Evolutionary conservation across 176 grass and related monocot species (phyloP), one percentile per base, ranked within the genome.

Genomic region (Ensete glaucum): DNA sequence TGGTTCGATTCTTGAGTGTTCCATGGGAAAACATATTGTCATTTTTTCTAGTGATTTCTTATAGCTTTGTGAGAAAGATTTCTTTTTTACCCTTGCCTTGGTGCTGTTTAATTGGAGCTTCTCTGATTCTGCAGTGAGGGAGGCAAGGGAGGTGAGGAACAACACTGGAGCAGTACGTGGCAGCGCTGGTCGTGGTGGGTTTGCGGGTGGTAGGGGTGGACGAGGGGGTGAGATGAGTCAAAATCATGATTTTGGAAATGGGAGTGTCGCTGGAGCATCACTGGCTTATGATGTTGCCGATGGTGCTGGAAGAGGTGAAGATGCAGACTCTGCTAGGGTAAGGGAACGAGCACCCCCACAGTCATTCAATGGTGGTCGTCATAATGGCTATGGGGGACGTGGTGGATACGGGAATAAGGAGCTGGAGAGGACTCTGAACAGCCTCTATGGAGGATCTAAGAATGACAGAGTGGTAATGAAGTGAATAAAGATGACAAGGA

Each of bases 391-490:
- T 19, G 59, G 75, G 17, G 49, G 77, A 3, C 77, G 65, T 1
- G 77, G 77, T 59, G 77, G 66, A 43, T 79, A 70, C 29, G 13
- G 27, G 8, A 79, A 79, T 50, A 27, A 26, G 68, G 77, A 79
- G 53, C 77, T 50, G 77, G 54, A 22, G 77, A 11, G 9, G 77
- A 79, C 12, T 50, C 65, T 70, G 77, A 79, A 71, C 77, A 12
- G 11, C 77, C 77, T 3, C 66, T 24, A 57, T 66, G 77, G 26
- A 79, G 66, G 16, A 48, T 50, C 2, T 70, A 79, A 25, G 77
- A 79, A 55, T 24, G 77, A 8, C 23, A 16, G 11, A 79, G 77
- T 22, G 77, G 77, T 17, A 79, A 66, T 71, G 66, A 71, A 27
- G 64, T 49, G 19, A 48, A 51, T 50, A 79, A 79, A 66, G 77